These are phyloP conservation scores for Musa troglodytarum DNA, from an alignment of 176 grass and related monocot genomes.

Conservation along the genomic window DNA sequence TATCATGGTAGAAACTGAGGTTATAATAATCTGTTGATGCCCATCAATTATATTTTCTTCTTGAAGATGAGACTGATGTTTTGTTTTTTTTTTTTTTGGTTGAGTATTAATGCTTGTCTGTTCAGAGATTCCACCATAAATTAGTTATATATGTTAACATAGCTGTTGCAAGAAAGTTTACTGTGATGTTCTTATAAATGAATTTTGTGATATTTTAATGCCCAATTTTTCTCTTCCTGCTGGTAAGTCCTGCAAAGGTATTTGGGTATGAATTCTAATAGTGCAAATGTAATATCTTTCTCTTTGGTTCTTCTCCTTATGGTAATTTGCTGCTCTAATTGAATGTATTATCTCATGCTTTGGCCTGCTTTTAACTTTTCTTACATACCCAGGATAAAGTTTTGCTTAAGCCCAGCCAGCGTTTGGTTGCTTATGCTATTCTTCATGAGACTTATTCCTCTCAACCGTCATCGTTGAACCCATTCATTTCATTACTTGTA, in stretches of 20 bases:
- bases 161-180: background rate
- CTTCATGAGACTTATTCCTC: slow-evolving; percentile 61
- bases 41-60: background rate
- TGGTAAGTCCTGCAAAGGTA: background rate
- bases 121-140: background rate
- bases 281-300: background rate
- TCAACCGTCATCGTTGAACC: slow-evolving; percentile 49
- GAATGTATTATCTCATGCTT: background rate
- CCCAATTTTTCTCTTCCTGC: too few relatives aligned
- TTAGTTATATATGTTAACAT: background rate
- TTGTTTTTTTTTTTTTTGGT: background rate
- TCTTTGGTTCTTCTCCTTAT: slow-evolving; percentile 16
- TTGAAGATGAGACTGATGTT: background rate
- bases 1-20: too few relatives aligned
- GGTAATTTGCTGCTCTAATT: background rate
- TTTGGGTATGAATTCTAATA: background rate
- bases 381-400: slow-evolving; percentile 58
- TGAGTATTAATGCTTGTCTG: background rate
- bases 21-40: too few relatives aligned
- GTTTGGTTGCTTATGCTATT: slow-evolving; percentile 79
- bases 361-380: slow-evolving; percentile 4
- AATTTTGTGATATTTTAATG: too few relatives aligned
- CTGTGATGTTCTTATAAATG: too few relatives aligned
- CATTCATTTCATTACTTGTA: slow-evolving; percentile 65
- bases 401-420: slow-evolving; percentile 66